Evolutionary conservation across 202 grass and related monocot species (phyloP), one percentile per base, ranked within the genome.

Genomic region (Schoenoplectus triqueter): DNA sequence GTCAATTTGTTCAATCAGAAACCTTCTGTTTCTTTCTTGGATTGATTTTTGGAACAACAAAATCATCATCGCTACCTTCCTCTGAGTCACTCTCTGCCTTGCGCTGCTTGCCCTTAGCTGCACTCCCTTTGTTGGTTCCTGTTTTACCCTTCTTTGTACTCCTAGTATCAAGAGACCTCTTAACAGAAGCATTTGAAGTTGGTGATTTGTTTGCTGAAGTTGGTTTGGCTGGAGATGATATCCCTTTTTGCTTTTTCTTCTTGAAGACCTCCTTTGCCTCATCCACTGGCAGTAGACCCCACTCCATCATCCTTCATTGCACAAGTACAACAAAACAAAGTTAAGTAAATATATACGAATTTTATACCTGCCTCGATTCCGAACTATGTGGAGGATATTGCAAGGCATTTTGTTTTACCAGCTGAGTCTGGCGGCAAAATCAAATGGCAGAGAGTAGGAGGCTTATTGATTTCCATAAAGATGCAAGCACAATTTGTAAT

Each of bases 261-360:
- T 81, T 72, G 73, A 90, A 86, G 42, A 95, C 66, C 42, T 92
- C 83, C 84, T n/a, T 88, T 67, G 96, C 93, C 82, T 85, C 87
- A 71, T 92, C 78, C 54, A 64, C 10, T 5, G 91, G 82, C 84
- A 99, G 93, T 80, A 99, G 88, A 49, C 91, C 96, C 93, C 93
- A 86, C 84, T 99, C 96, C 96, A 99, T 95, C 93, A 99, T 85
- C 96, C 96, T 99, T 79, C 41, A 88, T 83, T 85, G n/a, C 62
- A 46, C 77, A 69, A 57, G 22, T n/a, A 42, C 73, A 77, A 41
- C 49, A 90, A 40, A 61, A 51, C 70, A 84, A 59, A 57, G 69
- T 87, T 11, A 62, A 57, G 50, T 73, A 57, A 52, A 22, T 5
- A 21, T 52, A 49, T 72, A 42, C 31, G 13, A 68, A 5, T 5